Evolutionary conservation across 768 basidiomycete species (phyloP), one percentile per base, ranked within the genome.

Genomic region (Tricholoma terreum): DNA sequence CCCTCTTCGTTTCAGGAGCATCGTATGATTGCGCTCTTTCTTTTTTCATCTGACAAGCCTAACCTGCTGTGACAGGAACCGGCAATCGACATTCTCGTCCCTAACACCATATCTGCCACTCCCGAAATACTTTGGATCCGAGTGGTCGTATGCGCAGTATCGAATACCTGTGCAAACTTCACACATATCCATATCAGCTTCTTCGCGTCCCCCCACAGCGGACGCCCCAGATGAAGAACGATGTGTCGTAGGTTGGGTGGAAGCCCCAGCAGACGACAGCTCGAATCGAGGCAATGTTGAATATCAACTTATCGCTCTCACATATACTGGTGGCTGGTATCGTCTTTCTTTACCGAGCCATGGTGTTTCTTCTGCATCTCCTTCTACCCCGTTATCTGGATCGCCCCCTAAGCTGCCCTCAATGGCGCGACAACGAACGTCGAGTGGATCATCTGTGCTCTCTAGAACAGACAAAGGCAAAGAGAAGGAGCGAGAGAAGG

Each of bases 61-160:
- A 8, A 49, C n/a, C 8, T 17, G 43, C 45, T 42, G 38, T 34
- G 58, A 9, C 65, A 92, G 90, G 43, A 93, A 94, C 65, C 90
- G 90, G 36, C 90, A 91, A 58, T 94, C 91, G 6, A 83, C 89
- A 6, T 80, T 95, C 63, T 92, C 89, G 0, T 85, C 88, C 4
- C 73, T 96, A 48, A 83, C 87, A 14, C 86, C 89, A 3, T 94
- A 87, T 66, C 73, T 96, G 9, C 89, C 88, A 12, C 78, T 92
- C 33, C 93, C 93, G 15, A 91, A 89, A 60, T 96, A 96, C 69
- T 94, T 97, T 67, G 86, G 87, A 65, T 94, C 92, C n/a, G 89
- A 94, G 70, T 96, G 94, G 94, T 95, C 94, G 0, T 94, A 96
- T 67, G 92, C 94, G 12, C 89, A 92, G 62, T 97, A 91, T 69